Base-by-base conservation (phyloP, 441 rosid species). In the Pelargonium australe region DNA sequence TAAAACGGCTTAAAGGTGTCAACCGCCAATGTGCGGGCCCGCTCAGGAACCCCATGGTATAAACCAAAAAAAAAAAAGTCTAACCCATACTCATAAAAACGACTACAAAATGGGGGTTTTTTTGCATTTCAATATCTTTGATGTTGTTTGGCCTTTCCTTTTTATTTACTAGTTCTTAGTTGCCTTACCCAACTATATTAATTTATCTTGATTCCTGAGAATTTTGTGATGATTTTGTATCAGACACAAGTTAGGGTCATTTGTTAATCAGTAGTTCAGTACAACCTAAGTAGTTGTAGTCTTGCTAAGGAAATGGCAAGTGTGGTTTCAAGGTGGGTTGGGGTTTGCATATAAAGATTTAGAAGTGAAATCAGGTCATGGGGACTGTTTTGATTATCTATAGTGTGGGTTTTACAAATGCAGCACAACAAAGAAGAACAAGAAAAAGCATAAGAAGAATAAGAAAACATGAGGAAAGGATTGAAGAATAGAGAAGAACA, bases 201-300 rank as follows among this genome's bases (percentile, higher is more conserved):
- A 55, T 5, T 7, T 55, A 14, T 55, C 23, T 17, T 4, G 19
- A 55, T 14, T 55, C 17, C 2, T 55, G n/a, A 13, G 61, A 14
- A 11, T 55, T 55, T 20, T 55, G 61, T 20, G 19, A 55, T 20
- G 10, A 14, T 19, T 19, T 55, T 55, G 5, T 19, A 55, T 57
- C 20, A 57, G 63, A 57, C 25, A 57, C 8, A 14, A 57, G 63
- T 57, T 57, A 57, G 63, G 12, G 1, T 57, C 20, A 10, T 25
- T 57, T 19, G 63, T 57, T 57, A 28, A 8, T 57, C 63, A 57
- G 31, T 17, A 17, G 62, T 57, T 57, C 62, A 57, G 62, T 57
- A 57, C n/a, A 60, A 23, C 11, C 63, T 5, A 2, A 60, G 62
- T 23, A 57, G 63, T 58, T 20, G n/a, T 60, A 60, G 12, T 7